Percentiles rank a stretch among this genome's conserved stretches.
Conservation (phyloP, 768 basidiomycete species). For the Tylopilus intermedius region DNA sequence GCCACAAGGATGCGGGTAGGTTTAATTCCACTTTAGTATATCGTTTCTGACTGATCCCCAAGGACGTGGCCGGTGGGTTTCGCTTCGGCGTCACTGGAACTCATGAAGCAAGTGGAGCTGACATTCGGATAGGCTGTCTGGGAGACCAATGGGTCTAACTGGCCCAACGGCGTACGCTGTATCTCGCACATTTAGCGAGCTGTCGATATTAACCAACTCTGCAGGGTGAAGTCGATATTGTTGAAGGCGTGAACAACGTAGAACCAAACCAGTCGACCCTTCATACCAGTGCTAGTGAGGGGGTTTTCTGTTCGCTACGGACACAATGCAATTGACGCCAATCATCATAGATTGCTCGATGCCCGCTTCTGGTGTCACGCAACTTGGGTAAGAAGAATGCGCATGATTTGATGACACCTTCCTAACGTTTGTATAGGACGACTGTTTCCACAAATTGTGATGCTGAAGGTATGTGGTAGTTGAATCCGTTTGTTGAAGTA, state of each 20-base stretch:
- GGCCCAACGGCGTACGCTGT: constrained; percentile 24
- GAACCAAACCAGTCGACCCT: constrained; percentile 48
- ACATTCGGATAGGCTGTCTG: constrained; percentile 24
- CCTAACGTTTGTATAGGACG: constrained; percentile 12
- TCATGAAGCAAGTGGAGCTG: constrained; percentile 8
- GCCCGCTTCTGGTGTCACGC: constrained; percentile 16
- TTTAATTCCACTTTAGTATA: background rate
- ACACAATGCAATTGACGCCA: background rate
- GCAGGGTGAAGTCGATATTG: constrained; percentile 30
- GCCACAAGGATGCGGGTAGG: constrained; percentile 34
- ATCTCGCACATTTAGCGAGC: background rate
- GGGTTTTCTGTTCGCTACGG: background rate
- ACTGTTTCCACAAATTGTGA: constrained; percentile 23
- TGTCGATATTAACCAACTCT: background rate
- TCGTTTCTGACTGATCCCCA: background rate
- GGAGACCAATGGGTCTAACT: constrained; percentile 22
- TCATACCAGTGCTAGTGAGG: constrained; percentile 49
- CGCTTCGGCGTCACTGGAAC: background rate
- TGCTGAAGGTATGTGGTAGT: constrained; percentile 11
- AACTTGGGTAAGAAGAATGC: constrained; percentile 22
- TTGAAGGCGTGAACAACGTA: constrained; percentile 48
- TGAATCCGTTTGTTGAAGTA: background rate
- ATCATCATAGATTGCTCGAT: constrained; percentile 24
- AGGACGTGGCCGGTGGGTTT: constrained; percentile 36
- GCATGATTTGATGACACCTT: background rate